phyloP scores from a whole-genome alignment of 352 stramenopile genomes.

The Thraustochytrium striatum region DNA sequence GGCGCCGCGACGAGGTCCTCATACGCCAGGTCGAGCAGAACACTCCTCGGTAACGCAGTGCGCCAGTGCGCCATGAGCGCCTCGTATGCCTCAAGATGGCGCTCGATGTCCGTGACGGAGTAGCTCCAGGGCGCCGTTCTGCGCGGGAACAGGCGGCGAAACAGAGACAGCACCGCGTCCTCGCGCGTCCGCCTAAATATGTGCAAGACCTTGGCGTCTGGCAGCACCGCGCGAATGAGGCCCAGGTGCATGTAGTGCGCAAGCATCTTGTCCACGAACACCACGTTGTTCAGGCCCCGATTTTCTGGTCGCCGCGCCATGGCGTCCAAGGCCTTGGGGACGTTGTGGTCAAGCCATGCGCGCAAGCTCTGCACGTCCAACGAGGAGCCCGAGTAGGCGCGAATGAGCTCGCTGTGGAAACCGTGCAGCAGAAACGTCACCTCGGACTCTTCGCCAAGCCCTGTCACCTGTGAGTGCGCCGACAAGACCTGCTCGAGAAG shows the following conservation, averaged over 20 bases:
- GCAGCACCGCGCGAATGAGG: background rate
- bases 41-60: background rate
- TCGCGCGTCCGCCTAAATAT: background rate
- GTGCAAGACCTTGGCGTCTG: slow-evolving; percentile 25
- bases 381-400: no score
- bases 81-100: background rate
- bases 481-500: slow-evolving; percentile 15
- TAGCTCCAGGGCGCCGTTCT: background rate
- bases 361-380: background rate
- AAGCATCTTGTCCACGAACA: slow-evolving; percentile 40
- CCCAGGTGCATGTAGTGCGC: slow-evolving; percentile 3
- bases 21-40: slow-evolving; percentile 6
- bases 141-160: background rate
- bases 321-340: background rate
- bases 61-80: slow-evolving; percentile 19
- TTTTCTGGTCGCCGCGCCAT: background rate
- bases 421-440: background rate
- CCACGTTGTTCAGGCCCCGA: background rate
- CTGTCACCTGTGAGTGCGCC: background rate
- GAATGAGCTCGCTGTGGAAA: background rate
- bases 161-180: background rate
- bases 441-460: slow-evolving; percentile 18
- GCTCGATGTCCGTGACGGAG: background rate
- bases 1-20: slow-evolving; percentile 1
- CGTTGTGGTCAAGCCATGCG: background rate